A percentile compares a stretch with the other conserved stretches of the same genome.
Conservation (phyloP, 2,329 filamentous ascomycete genomes). For the Pseudogymnoascus sp. region DNA sequence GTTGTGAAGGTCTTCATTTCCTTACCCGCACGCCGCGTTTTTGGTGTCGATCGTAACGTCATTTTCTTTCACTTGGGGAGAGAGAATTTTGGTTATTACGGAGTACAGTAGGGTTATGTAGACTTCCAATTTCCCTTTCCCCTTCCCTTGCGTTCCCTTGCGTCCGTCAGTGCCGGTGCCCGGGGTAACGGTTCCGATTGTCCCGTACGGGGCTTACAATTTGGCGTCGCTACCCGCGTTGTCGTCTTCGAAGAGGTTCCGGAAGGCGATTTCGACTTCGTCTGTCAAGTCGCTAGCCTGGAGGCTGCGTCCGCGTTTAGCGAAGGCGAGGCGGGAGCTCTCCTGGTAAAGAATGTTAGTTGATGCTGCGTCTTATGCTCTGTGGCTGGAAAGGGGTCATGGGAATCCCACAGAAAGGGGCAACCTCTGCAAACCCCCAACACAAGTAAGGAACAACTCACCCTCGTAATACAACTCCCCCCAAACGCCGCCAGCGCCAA, state of each 20-base stretch:
- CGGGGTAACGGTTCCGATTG: not conserved
- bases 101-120: not conserved
- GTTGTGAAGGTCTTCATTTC: not conserved
- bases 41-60: not conserved
- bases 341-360: constrained; percentile 40
- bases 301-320: constrained; percentile 73
- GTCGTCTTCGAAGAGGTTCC: constrained; percentile 58
- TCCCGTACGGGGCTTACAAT: not conserved
- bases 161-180: not conserved
- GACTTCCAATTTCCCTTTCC: not conserved
- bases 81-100: not conserved
- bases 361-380: not conserved
- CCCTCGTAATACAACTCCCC: constrained; percentile 79
- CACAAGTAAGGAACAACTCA: constrained; percentile 31
- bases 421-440: not conserved
- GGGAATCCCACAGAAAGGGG: not conserved
- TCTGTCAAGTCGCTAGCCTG: constrained; percentile 88
- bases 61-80: not conserved
- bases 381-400: not conserved
- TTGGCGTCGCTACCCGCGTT: not conserved
- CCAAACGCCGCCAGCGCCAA: constrained; percentile 77
- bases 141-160: no score
- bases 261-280: constrained; percentile 74
- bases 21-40: not conserved
- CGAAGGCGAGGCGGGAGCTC: constrained; percentile 80